These are phyloP conservation scores for Fraxinus nigra DNA, from an alignment of 305 asterid species.

Conservation along the genomic window DNA sequence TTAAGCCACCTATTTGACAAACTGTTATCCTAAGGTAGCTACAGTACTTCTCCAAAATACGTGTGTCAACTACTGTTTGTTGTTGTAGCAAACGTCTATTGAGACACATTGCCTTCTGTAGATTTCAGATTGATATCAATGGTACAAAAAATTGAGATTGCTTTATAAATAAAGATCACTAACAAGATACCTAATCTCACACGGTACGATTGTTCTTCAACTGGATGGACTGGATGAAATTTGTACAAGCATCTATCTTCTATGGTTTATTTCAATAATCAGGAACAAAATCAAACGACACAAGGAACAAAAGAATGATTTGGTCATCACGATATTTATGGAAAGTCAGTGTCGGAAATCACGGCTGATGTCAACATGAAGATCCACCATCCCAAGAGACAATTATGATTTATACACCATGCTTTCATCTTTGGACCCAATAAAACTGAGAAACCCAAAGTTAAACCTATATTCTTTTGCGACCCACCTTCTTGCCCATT, in stretches of 20 bases:
- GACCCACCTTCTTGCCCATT: not conserved
- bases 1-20: not conserved
- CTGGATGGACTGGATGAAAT: not conserved
- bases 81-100: not conserved
- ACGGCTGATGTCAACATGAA: not conserved
- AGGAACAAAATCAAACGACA: not conserved
- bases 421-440: not conserved
- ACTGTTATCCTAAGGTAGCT: not conserved
- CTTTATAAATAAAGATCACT: not conserved
- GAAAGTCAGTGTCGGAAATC: not conserved
- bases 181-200: not conserved
- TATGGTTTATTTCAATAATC: not conserved
- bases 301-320: not conserved
- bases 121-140: not conserved
- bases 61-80: not conserved
- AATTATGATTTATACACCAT: not conserved
- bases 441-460: slow-evolving; percentile 11
- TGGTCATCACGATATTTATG: not conserved
- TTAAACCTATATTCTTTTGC: not conserved
- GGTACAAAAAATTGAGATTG: not conserved
- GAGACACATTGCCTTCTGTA: not conserved
- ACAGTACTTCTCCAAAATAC: not conserved
- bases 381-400: not conserved
- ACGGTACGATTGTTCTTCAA: not conserved
- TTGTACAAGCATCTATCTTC: not conserved